Conservation (phyloP, 2,329 filamentous ascomycete species). For the Calonectria crousiana region DNA sequence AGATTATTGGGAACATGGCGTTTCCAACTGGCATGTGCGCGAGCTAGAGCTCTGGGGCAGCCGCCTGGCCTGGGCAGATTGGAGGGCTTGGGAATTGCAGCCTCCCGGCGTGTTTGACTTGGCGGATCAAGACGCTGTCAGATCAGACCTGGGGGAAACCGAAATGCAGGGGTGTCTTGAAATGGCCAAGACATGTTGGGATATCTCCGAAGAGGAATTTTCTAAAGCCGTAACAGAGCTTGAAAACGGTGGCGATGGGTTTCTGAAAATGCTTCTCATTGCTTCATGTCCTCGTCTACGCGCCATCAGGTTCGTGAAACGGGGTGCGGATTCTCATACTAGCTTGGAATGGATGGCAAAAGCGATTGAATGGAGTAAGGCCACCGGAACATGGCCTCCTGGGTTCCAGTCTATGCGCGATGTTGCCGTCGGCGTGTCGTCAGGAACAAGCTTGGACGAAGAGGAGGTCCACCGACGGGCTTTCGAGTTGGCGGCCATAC, state of each 20-base stretch:
- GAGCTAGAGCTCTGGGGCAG: constrained; percentile 36
- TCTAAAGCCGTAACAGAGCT: neutral
- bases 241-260: constrained; percentile 19
- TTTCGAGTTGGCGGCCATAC: neutral
- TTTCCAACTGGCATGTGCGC: constrained; percentile 30
- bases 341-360: constrained; percentile 19
- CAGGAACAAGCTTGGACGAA: neutral
- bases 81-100: constrained; percentile 18
- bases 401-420: constrained; percentile 30
- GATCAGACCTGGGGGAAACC: neutral
- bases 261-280: constrained; percentile 33
- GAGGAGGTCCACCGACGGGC: neutral
- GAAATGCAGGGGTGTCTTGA: neutral
- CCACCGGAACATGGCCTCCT: constrained; percentile 15
- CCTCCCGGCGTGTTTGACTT: neutral
- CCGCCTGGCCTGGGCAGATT: constrained; percentile 25
- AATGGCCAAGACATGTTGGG: constrained; percentile 1
- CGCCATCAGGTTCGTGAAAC: constrained; percentile 26
- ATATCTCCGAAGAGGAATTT: neutral
- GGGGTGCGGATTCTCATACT: neutral
- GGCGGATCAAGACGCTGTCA: neutral
- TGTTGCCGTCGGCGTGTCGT: constrained; percentile 13
- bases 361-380: constrained; percentile 6
- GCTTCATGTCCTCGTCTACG: constrained; percentile 28
- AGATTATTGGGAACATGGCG: accelerated